phyloP scores from a whole-genome alignment of 805 yeast genomes.

The Cyberlindnera mississippiensis region DNA sequence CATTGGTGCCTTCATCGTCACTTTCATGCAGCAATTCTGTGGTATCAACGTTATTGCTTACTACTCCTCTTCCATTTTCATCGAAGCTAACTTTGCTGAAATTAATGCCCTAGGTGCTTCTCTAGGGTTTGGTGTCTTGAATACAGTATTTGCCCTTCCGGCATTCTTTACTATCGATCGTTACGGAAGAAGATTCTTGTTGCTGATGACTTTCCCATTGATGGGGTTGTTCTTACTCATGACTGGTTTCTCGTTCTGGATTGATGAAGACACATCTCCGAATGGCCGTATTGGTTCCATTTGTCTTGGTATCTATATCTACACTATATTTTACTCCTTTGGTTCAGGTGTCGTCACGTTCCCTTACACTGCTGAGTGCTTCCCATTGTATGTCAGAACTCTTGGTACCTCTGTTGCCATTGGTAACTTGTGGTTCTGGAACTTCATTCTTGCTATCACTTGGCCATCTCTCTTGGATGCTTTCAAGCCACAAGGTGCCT shows the following conservation, averaged over 20 bases:
- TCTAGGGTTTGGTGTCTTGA: conserved; percentile 82
- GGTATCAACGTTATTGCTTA: conserved; percentile 88
- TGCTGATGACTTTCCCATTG: conserved; percentile 57
- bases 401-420: conserved; percentile 79
- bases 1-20: conserved; percentile 73
- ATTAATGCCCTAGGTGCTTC: conserved; percentile 70
- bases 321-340: conserved; percentile 68
- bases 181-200: conserved; percentile 65
- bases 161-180: conserved; percentile 77
- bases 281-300: conserved; percentile 64
- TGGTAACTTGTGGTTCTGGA: conserved; percentile 71
- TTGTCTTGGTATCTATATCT: conserved; percentile 69
- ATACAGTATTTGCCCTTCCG: conserved; percentile 77
- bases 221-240: conserved; percentile 57
- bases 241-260: conserved; percentile 72
- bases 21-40: conserved; percentile 90
- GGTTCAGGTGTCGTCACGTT: conserved; percentile 92
- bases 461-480: conserved; percentile 71
- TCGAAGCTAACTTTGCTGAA: conserved; percentile 59
- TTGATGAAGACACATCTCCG: conserved; percentile 37
- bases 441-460: conserved; percentile 64
- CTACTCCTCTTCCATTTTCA: conserved; percentile 74
- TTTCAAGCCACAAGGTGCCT: conserved; percentile 79
- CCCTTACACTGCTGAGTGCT: conserved; percentile 82
- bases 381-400: conserved; percentile 75